phyloP scores from a whole-genome alignment of 495 filamentous ascomycete genomes.

The Hypoxylon perforatum region DNA sequence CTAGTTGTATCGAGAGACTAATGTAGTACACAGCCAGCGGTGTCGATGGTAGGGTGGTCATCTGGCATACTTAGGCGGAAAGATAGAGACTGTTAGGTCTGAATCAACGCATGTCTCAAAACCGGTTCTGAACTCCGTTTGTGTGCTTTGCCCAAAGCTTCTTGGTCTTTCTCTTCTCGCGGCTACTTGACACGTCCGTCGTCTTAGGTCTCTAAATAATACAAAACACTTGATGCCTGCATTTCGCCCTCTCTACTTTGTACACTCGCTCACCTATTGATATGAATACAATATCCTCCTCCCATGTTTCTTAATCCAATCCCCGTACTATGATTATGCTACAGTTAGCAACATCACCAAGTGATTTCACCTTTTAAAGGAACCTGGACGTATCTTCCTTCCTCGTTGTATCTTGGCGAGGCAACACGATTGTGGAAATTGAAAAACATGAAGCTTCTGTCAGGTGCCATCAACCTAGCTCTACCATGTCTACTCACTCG shows the following conservation, averaged over 20 bases:
- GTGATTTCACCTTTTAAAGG: constrained; percentile 40
- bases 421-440: constrained; percentile 2
- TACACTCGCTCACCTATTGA: constrained; percentile 15
- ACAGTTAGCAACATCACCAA: constrained; percentile 31
- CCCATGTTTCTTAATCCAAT: neutral
- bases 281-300: neutral
- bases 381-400: neutral
- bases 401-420: neutral
- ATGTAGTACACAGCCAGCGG: constrained; percentile 76
- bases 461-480: neutral
- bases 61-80: constrained; percentile 66
- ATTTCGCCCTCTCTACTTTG: neutral
- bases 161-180: constrained; percentile 21
- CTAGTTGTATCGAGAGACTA: constrained; percentile 47
- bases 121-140: constrained; percentile 2
- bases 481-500: neutral
- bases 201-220: constrained; percentile 2
- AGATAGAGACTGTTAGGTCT: constrained; percentile 27
- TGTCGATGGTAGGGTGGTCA: constrained; percentile 92
- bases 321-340: constrained; percentile 19
- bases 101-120: constrained; percentile 25
- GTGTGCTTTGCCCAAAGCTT: constrained; percentile 6
- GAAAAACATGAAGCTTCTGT: neutral
- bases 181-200: constrained; percentile 15
- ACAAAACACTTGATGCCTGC: constrained; percentile 15